Evolutionary conservation across 441 rosid genomes (phyloP).

Genomic region (Populus hybrid): DNA sequence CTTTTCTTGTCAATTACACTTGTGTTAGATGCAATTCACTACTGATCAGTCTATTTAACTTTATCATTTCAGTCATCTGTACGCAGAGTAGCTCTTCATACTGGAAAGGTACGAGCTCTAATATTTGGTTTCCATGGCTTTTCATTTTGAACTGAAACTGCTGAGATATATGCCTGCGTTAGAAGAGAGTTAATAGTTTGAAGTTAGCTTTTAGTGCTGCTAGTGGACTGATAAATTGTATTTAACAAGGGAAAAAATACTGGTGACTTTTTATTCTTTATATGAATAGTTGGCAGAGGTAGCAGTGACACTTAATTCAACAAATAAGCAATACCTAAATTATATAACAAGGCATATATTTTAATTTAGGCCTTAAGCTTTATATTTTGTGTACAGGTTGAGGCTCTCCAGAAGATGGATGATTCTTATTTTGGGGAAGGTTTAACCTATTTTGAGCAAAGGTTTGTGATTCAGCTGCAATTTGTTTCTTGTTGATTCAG

Average conservation of each 20-base stretch:
- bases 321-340: neutral
- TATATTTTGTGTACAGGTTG: conserved; percentile 46
- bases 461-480: conserved; percentile 34
- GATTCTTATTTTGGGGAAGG: conserved; percentile 81
- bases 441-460: conserved; percentile 78
- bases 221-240: neutral
- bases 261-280: neutral
- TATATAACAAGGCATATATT: neutral
- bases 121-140: neutral
- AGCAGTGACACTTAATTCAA: neutral
- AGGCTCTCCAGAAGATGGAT: conserved; percentile 54
- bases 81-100: conserved; percentile 67
- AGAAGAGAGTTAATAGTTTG: neutral
- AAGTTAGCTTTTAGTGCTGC: neutral
- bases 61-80: conserved; percentile 68
- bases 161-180: neutral
- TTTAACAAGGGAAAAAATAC: neutral
- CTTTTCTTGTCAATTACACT: neutral
- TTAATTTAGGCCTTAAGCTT: neutral
- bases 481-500: conserved; percentile 14
- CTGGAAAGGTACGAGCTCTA: conserved; percentile 64
- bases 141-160: neutral
- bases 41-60: conserved; percentile 12
- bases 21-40: neutral
- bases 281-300: neutral